Evolutionary conservation across 257 asterid genomes (phyloP), one percentile per base, ranked within the genome.

Genomic region (Euphrasia confusa): DNA sequence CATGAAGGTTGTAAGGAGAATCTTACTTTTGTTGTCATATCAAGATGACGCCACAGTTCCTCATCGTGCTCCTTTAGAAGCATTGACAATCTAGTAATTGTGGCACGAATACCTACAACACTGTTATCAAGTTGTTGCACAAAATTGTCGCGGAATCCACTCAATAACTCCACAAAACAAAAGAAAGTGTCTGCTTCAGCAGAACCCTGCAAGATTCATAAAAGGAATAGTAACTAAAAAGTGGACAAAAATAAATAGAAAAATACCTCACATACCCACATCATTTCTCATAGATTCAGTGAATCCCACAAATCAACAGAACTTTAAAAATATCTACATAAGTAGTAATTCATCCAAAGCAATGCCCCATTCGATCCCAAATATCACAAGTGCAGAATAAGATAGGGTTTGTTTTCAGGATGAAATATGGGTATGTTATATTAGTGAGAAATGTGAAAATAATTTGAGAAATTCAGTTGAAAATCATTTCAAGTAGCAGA

Each of bases 21-120:
- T 64, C 73, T 75, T 77, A 88, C 98, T 78, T 92, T 89, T 61
- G 95, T 78, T 40, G 98, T 84, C 66, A 89, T 77, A 76, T 92
- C 98, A 68, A 92, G 98, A 79, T 92, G 98, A 45, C 98, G 95
- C 98, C 98, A 92, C 63, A 92, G 88, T 69, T 92, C 98, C 74
- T 92, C 98, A 69, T 92, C 97, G 70, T 86, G 98, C 74, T 86
- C 95, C 82, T 86, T 92, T 61, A 92, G 84, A 81, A 92, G 88
- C 72, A 60, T 77, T 24, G 98, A 92, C 66, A 92, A 72, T 70
- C 84, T 92, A 48, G 90, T 72, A 75, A 92, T 92, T 65, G 98
- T 92, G 67, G 98, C 75, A 63, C 97, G 91, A 60, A 92, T 92
- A 10, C 98, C 98, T 69, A 92, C 95, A 65, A 88, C 95, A 74